Conservation (phyloP, 2,329 filamentous ascomycete species). For the Cordyceps farinosa region DNA sequence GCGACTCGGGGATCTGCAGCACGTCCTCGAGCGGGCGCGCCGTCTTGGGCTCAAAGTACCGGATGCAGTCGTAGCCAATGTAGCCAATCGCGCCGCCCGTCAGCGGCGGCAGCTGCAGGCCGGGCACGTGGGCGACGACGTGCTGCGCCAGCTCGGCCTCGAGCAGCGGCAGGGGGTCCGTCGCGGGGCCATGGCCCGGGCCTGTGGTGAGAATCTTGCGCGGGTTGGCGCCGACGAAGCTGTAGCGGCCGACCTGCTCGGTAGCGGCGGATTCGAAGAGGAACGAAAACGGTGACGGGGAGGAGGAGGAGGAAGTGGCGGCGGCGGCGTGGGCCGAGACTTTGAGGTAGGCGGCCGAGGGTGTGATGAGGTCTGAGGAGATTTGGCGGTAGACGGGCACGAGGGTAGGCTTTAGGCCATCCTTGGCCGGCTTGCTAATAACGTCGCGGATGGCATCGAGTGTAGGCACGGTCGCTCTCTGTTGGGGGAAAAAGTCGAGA, state of each 20-base stretch:
- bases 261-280: slow-evolving; percentile 94
- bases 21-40: slow-evolving; percentile 83
- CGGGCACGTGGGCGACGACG: slow-evolving; percentile 79
- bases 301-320: slow-evolving; percentile 24
- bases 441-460: slow-evolving; percentile 45
- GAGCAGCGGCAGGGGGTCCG: slow-evolving; percentile 79
- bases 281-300: slow-evolving; percentile 74
- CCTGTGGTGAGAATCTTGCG: slow-evolving; percentile 84
- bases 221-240: slow-evolving; percentile 82
- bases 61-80: slow-evolving; percentile 94
- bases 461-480: slow-evolving; percentile 43
- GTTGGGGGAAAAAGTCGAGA: slow-evolving; percentile 10
- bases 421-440: slow-evolving; percentile 34
- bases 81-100: slow-evolving; percentile 94
- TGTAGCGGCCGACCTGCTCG: slow-evolving; percentile 90
- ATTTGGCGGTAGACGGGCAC: slow-evolving; percentile 81
- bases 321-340: slow-evolving; percentile 63
- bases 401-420: slow-evolving; percentile 56
- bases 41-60: slow-evolving; percentile 98
- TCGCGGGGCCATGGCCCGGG: slow-evolving; percentile 76
- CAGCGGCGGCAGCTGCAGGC: slow-evolving; percentile 76
- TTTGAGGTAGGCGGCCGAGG: slow-evolving; percentile 93
- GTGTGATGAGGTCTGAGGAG: slow-evolving; percentile 88
- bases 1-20: slow-evolving; percentile 81
- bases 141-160: slow-evolving; percentile 76